Percentiles rank a stretch among this genome's conserved stretches.
phyloP scores from a whole-genome alignment of 2,329 filamentous ascomycete species.

The Aspergillus ustus region DNA sequence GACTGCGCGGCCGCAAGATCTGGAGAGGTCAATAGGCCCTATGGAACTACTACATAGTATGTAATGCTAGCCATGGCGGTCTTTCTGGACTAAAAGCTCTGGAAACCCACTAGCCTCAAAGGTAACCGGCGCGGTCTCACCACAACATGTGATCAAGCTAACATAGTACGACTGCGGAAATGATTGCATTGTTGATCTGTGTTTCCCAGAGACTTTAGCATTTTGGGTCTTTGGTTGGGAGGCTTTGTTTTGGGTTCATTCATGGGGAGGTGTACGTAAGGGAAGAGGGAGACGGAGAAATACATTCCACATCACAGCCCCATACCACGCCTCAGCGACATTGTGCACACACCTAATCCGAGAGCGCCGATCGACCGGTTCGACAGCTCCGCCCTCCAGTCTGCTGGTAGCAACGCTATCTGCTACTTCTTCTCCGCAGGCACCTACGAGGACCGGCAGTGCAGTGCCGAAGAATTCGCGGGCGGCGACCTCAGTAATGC shows the following conservation, averaged over 20 bases:
- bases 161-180: constrained; percentile 61
- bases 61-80: no score
- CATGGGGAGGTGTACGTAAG: background rate
- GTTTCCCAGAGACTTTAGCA: constrained; percentile 45
- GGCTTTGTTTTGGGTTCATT: background rate
- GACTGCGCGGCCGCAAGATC: no score
- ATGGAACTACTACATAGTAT: no score
- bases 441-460: constrained; percentile 67
- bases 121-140: constrained; percentile 60
- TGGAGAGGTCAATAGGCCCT: no score
- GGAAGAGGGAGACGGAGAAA: background rate
- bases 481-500: constrained; percentile 60
- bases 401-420: constrained; percentile 63
- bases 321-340: constrained; percentile 62
- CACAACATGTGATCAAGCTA: constrained; percentile 61
- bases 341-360: constrained; percentile 67
- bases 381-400: constrained; percentile 56
- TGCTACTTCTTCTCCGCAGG: constrained; percentile 81
- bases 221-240: background rate
- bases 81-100: no score
- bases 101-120: constrained; percentile 56
- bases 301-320: constrained; percentile 64
- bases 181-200: constrained; percentile 54
- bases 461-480: constrained; percentile 61
- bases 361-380: constrained; percentile 67